Evolutionary conservation across 1,139 yeast species (phyloP), one percentile per base, ranked within the genome.

Genomic region (Tardiomyces digboiensis): DNA sequence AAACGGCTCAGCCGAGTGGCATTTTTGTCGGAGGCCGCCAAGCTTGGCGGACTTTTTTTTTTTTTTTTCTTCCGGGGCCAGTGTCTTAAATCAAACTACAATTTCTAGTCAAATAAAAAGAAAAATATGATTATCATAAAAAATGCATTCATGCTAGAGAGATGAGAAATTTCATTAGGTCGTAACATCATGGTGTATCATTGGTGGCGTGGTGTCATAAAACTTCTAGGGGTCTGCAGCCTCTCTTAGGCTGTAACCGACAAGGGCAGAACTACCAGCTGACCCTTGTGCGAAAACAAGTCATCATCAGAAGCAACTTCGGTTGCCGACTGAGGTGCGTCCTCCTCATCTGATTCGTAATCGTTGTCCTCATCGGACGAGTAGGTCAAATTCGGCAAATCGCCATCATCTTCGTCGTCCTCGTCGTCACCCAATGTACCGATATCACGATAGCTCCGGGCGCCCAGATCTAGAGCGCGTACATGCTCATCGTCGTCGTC

Each of bases 351-450:
- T 5, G 33, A 26, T 16, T 47, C 50, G n/a, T n/a, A n/a, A 18
- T 45, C 49, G n/a, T 49, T 55, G 5, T 44, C 53, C 20, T 47
- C 52, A 13, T 49, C 54, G 7, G 55, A 47, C 14, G 53, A 45
- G 39, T 40, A 49, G 14, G 42, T 45, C 33, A 46, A 48, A 18
- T 46, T 22, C 7, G 51, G 55, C 21, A 41, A 39, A 39, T 39
- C 43, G 21, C 37, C 36, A 16, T 33, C 39, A 29, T 19, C 36
- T 21, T 22, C 38, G 12, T 40, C 45, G 18, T 48, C 51, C 8
- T 49, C 53, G 18, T 42, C 49, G 13, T 41, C 46, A 2, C 29
- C 26, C 12, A 40, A 38, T 2, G 42, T 33, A 12, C 36, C 33
- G 22, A 44, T 29, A 16, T 39, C 36, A 23, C 21, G 21, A 38